These are phyloP conservation scores for Phytophthora kernoviae DNA, from an alignment of 352 stramenopile genomes.

Conservation along the genomic window DNA sequence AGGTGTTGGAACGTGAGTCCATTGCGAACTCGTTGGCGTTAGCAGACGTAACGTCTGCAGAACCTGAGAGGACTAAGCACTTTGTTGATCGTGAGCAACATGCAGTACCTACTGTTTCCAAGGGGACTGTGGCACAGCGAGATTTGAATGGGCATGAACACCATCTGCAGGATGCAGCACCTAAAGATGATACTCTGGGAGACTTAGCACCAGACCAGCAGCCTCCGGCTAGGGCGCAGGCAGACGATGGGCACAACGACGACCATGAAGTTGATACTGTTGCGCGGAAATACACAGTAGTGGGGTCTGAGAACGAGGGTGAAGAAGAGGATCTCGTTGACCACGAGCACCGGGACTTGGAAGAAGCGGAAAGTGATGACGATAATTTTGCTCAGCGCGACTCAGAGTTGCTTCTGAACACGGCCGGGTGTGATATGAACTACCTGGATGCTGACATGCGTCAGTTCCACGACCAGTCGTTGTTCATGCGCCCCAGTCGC, in stretches of 20 bases:
- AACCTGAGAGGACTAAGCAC: conserved; percentile 5
- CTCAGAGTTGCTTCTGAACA: conserved; percentile 53
- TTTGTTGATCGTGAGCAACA: background rate
- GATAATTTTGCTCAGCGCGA: conserved; percentile 41
- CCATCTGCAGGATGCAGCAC: conserved; percentile 1
- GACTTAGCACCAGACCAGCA: conserved; percentile 3
- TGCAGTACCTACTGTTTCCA: conserved; percentile 3
- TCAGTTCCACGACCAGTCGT: conserved; percentile 68
- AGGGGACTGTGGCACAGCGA: conserved; percentile 9
- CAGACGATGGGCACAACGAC: background rate
- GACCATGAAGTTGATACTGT: conserved; percentile 4
- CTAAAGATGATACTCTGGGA: conserved; percentile 14
- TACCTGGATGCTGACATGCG: conserved; percentile 76
- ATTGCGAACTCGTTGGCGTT: conserved; percentile 29
- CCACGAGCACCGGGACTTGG: conserved; percentile 11
- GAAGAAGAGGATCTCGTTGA: conserved; percentile 13
- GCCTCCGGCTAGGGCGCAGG: too few species aligned
- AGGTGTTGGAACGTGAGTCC: conserved; percentile 40
- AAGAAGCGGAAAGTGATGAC: conserved; percentile 8
- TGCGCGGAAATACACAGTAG: conserved; percentile 18
- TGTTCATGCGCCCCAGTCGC: conserved; percentile 38
- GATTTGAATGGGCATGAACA: conserved; percentile 20
- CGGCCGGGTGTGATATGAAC: conserved; percentile 57
- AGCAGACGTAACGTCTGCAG: conserved; percentile 2
- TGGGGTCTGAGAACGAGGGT: conserved; percentile 9